Evolutionary conservation across 805 yeast genomes (phyloP), one percentile per base, ranked within the genome.

Genomic region (Ogataea zsoltii): DNA sequence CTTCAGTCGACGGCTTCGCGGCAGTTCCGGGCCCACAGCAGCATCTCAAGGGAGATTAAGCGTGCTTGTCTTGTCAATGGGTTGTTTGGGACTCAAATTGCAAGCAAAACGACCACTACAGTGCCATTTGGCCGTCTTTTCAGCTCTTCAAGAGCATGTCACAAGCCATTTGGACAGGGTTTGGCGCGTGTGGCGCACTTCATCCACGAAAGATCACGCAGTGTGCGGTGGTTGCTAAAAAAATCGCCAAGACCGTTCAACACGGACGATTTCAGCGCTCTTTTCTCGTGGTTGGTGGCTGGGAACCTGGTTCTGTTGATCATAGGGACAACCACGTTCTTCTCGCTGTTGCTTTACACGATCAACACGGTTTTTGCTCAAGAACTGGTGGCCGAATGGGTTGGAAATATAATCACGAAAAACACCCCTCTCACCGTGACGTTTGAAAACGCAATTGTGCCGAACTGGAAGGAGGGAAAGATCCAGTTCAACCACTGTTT

Each of bases 361-460:
- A 67, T 86, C 62, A 90, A 91, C 62, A 85, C 96, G 1, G 85
- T 89, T 10, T 83, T 88, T 58, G 95, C 96, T 12, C 92, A 92
- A 61, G 97, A 92, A 58, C 77, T 82, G 42, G 83, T 92, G 23
- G 97, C 97, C 1, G 72, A 83, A 38, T 74, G 77, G 54, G 72
- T 91, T 25, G 98, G 98, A 9, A 87, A 87, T 57, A 68, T 87
- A 46, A 77, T 94, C 45, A 91, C 98, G 5, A 78, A 78, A 49
- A 94, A 90, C 59, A 82, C 95, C 2, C 86, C 88, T 9, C 67
- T 91, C 50, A 80, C 85, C 0, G 96, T 94, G 7, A 82, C 88
- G 0, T 94, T 94, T 59, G 98, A 92, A 62, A 84, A 81, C 62
- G 99, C 98, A 1, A 87, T 92, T 46, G 95, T 90, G 5, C 97